phyloP scores from a whole-genome alignment of 73 alveolate genomes.

The Blepharisma stoltei region DNA sequence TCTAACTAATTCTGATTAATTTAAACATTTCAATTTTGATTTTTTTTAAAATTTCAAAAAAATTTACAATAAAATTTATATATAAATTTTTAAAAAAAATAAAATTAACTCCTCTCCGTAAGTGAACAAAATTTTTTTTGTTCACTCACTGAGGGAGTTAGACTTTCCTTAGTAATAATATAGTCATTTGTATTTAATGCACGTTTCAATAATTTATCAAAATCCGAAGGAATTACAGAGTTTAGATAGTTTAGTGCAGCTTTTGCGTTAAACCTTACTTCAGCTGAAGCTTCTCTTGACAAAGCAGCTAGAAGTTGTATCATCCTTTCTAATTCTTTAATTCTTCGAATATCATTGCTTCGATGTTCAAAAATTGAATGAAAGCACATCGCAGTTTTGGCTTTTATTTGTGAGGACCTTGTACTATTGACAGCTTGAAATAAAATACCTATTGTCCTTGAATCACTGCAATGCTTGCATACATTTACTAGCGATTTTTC shows the following conservation, averaged over 20 bases:
- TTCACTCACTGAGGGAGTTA: too few relatives aligned
- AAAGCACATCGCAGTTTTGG: slow-evolving; percentile 7
- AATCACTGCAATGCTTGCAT: slow-evolving; percentile 33
- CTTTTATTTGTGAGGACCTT: slow-evolving; percentile 15
- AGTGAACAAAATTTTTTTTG: too few relatives aligned
- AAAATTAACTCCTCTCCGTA: too few relatives aligned
- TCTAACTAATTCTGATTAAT: too few relatives aligned
- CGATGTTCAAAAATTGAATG: slow-evolving; percentile 6
- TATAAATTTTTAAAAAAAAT: too few relatives aligned
- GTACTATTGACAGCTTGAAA: neutral
- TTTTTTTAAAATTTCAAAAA: too few relatives aligned
- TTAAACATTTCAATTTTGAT: too few relatives aligned
- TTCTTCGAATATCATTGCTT: neutral
- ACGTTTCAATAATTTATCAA: neutral
- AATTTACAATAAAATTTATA: too few relatives aligned
- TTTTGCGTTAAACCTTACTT: slow-evolving; percentile 21
- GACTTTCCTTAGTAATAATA: neutral
- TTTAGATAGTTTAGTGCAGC: neutral
- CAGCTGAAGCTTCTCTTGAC: slow-evolving; percentile 30
- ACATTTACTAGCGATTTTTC: slow-evolving; percentile 36
- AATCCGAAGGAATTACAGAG: neutral
- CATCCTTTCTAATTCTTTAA: neutral
- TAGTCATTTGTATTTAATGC: neutral
- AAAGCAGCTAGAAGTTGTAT: neutral
- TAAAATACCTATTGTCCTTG: slow-evolving; percentile 13